Conservation (phyloP, 139 green algal species). For the Medakamo hakoo region DNA sequence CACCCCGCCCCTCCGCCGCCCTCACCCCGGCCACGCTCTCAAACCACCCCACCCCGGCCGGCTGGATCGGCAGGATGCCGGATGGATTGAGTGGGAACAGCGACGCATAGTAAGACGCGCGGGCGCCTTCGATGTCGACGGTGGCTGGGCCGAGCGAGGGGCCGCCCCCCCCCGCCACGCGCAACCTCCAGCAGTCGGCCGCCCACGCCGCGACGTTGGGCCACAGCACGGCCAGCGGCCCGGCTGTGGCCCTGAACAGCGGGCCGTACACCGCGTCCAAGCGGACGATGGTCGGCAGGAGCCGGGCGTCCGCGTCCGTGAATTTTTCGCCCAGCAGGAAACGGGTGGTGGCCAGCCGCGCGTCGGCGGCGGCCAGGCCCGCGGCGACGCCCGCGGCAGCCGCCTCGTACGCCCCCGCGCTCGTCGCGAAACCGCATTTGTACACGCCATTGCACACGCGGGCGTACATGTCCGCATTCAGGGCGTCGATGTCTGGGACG, state of each 20-base stretch:
- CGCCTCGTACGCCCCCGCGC: slow-evolving; percentile 52
- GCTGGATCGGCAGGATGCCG: slow-evolving; percentile 63
- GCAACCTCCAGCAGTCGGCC: slow-evolving; percentile 7
- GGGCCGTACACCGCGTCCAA: slow-evolving; percentile 64
- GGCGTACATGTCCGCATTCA: slow-evolving; percentile 49
- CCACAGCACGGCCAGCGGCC: slow-evolving; percentile 54
- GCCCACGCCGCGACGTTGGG: slow-evolving; percentile 53
- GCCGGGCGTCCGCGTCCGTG: slow-evolving; percentile 67
- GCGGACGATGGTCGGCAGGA: slow-evolving; percentile 64
- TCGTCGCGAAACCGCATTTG: slow-evolving; percentile 60
- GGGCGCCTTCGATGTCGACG: slow-evolving; percentile 67
- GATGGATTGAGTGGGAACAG: slow-evolving; percentile 89
- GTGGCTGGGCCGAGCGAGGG: slow-evolving; percentile 6
- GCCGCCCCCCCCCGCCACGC: background rate
- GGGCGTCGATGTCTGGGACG: slow-evolving; percentile 33
- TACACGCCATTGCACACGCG: slow-evolving; percentile 75
- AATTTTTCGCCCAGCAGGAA: slow-evolving; percentile 68
- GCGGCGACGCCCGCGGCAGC: slow-evolving; percentile 37
- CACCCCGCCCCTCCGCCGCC: background rate
- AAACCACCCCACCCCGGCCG: too few species aligned
- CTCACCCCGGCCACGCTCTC: background rate
- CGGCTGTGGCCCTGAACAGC: slow-evolving; percentile 73
- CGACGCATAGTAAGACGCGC: slow-evolving; percentile 51
- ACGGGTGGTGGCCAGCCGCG: slow-evolving; percentile 23
- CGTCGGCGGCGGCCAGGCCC: slow-evolving; percentile 45